Base-by-base conservation (phyloP, 805 yeast genomes). In the Saturnispora silvae region DNA sequence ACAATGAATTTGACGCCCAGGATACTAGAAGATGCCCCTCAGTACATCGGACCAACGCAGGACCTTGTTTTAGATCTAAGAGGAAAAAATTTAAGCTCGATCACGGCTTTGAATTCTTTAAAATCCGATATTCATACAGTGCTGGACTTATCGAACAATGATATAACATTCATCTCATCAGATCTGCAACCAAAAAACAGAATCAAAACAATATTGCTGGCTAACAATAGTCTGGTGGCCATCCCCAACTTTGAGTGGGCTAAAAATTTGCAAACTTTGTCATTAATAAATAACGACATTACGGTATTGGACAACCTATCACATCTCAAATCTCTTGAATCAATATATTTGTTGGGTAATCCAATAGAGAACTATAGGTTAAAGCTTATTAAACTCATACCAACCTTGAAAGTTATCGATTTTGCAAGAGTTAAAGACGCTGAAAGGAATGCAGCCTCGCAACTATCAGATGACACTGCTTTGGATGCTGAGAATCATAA, bases 141-240 rank as follows among this genome's bases (percentile, higher is more conserved):
- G 13, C 57, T 89, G 3, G 96, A 89, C 53, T 52, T 89, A 23
- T 73, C 89, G 1, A 77, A 80, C 50, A 89, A 89, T 56, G 78
- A 73, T 24, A 58, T 89, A n/a, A 56, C 66, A 1, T 64, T 63
- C 3, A 45, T 89, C 5, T 65, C 68, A 13, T 64, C 61, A 49
- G n/a, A n/a, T n/a, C 63, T 71, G 26, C 83, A 78, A 0, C 49
- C 41, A 16, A 50, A 68, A 28, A 34, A 38, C 23, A 67, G 65
- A 28, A 49, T 71, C 35, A 65, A 65, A 31, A 70, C 79, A 0
- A 47, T 89, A 2, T 60, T 86, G 7, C 47, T 77, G 17, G 78
- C 81, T 0, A 68, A 74, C 41, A 89, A 89, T 54, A 60, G 70
- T 42, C 72, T 86, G 3, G 43, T 61, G 2, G 31, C 43, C 3